Conservation (phyloP, 2,329 filamentous ascomycete genomes). For the Dactylellina leptospora region DNA sequence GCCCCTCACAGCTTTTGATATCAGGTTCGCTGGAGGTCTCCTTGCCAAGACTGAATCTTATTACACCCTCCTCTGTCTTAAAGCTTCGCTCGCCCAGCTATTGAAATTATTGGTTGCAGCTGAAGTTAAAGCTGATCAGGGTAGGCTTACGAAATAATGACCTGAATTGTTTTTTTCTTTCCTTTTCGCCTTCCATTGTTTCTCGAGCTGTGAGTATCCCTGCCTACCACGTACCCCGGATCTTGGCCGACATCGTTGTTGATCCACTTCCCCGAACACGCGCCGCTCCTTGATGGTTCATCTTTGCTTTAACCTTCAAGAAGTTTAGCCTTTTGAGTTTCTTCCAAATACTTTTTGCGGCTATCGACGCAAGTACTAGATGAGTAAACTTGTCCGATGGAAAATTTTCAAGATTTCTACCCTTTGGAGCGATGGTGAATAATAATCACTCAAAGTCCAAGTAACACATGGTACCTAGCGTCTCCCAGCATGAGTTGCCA, state of each 20-base stretch:
- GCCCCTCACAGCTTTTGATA: conserved; percentile 16
- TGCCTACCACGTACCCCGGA: conserved; percentile 42
- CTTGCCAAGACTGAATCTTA: conserved; percentile 15
- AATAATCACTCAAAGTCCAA: no score
- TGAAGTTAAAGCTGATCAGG: background rate
- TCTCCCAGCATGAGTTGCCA: conserved; percentile 25
- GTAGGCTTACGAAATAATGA: background rate
- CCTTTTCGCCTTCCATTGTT: background rate
- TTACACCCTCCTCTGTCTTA: background rate
- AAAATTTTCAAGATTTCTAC: no score
- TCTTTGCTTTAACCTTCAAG: conserved; percentile 18
- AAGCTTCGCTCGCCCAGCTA: background rate
- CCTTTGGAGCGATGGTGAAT: no score
- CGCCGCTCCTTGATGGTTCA: conserved; percentile 16
- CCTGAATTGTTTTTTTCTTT: background rate
- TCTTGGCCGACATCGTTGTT: conserved; percentile 41
- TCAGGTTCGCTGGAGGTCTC: background rate
- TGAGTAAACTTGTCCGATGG: conserved; percentile 17
- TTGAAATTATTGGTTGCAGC: background rate
- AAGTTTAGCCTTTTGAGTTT: conserved; percentile 5
- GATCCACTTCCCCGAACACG: conserved; percentile 41
- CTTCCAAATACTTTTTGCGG: conserved; percentile 7
- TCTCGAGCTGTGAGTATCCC: background rate
- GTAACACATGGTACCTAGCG: background rate
- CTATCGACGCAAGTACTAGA: background rate